A percentile compares a stretch with the other conserved stretches of the same genome.
Conservation (phyloP, 176 grass and related monocot species). For the Carex myosuroides region DNA sequence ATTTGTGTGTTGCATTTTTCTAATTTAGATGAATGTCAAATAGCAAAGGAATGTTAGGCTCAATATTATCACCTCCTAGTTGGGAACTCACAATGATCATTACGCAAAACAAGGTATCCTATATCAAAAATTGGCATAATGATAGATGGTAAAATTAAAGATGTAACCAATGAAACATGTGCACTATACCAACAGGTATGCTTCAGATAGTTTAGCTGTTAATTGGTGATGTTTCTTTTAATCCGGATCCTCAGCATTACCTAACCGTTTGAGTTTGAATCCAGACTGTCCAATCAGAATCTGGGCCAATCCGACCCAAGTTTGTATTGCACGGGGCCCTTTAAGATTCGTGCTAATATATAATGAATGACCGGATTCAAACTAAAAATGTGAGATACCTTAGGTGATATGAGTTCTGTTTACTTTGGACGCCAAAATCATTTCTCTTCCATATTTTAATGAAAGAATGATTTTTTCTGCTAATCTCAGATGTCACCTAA, state of each 20-base stretch:
- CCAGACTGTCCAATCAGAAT: too few relatives aligned
- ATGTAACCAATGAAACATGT: neutral
- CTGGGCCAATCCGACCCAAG: too few relatives aligned
- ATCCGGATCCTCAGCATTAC: too few relatives aligned
- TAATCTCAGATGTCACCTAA: neutral
- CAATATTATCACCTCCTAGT: neutral
- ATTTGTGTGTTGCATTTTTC: constrained; percentile 18
- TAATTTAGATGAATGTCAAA: neutral
- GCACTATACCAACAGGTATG: too few relatives aligned
- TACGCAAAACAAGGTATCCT: neutral
- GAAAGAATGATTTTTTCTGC: neutral
- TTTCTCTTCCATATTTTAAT: neutral
- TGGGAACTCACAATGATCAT: neutral
- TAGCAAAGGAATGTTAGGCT: neutral
- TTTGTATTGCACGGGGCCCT: too few relatives aligned
- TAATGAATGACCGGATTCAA: too few relatives aligned
- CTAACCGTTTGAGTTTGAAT: too few relatives aligned
- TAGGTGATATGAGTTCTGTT: neutral
- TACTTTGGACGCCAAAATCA: neutral
- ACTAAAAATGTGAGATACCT: too few relatives aligned
- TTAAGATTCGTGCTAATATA: too few relatives aligned
- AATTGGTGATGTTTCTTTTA: too few relatives aligned
- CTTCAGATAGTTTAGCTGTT: too few relatives aligned
- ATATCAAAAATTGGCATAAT: neutral
- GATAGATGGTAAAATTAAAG: neutral